Evolutionary conservation across 305 asterid species (phyloP).

Genomic region (Ruellia speciosa): DNA sequence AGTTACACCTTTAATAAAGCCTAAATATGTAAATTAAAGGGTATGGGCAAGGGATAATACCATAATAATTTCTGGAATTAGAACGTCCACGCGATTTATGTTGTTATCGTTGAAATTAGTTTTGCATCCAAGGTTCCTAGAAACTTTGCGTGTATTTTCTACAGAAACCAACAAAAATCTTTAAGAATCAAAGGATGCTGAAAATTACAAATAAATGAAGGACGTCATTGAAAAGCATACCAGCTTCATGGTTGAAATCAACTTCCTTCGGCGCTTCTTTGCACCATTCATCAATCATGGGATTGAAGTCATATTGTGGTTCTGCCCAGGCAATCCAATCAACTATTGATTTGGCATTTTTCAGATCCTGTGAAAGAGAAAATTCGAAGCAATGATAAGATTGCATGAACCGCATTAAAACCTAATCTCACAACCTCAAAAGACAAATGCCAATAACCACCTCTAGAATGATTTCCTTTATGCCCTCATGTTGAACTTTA

Average conservation of each 20-base stretch:
- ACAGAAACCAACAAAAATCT: conserved; percentile 35
- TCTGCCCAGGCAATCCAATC: conserved; percentile 99
- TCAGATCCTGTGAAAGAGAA: conserved; percentile 66
- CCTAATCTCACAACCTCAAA: conserved; percentile 14
- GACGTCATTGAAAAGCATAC: conserved; percentile 35
- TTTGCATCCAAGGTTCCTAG: conserved; percentile 70
- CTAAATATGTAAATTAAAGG: conserved; percentile 19
- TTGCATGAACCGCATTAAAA: conserved; percentile 15
- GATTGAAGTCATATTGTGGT: conserved; percentile 89
- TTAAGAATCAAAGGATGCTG: conserved; percentile 16
- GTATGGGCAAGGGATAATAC: conserved; percentile 34
- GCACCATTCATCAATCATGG: conserved; percentile 99
- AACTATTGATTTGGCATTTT: conserved; percentile 82
- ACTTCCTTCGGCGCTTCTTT: conserved; percentile 97
- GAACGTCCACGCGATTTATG: conserved; percentile 68
- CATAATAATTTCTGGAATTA: conserved; percentile 77
- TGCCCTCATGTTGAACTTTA: conserved; percentile 92
- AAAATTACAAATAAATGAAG: conserved; percentile 17
- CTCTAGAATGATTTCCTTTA: conserved; percentile 79
- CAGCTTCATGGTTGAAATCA: conserved; percentile 87
- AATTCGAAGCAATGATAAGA: conserved; percentile 20
- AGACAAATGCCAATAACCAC: conserved; percentile 27
- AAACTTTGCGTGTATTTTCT: conserved; percentile 80
- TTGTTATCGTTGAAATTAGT: conserved; percentile 30
- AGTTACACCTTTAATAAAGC: conserved; percentile 11